Base-by-base conservation (phyloP, 495 filamentous ascomycete species). In the Cenococcum geophilum region DNA sequence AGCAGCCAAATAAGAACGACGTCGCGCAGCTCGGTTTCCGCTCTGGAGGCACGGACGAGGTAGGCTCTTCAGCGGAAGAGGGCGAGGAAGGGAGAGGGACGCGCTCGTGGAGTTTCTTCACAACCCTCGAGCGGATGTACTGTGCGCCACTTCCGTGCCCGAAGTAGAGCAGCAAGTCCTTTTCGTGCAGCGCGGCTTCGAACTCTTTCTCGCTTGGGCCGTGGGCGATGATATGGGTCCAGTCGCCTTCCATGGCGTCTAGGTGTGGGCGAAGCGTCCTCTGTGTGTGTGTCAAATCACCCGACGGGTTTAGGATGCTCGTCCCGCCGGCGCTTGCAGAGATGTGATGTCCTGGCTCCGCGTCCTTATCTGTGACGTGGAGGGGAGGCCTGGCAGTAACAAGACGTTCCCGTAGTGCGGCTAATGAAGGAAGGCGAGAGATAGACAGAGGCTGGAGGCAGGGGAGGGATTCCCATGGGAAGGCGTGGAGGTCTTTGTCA, bases 71-170 rank as follows among this genome's bases (percentile, higher is more conserved):
- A n/a, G n/a, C n/a, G n/a, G n/a, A n/a, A n/a, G n/a, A n/a, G n/a
- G n/a, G n/a, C n/a, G n/a, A n/a, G n/a, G n/a, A n/a, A n/a, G n/a
- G n/a, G n/a, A n/a, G n/a, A n/a, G n/a, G n/a, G n/a, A n/a, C n/a
- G n/a, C n/a, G n/a, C n/a, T n/a, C n/a, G 1, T 89, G 83, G 8
- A 98, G 79, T 51, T 83, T 82, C 57, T 87, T 87, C 63, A 97
- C 81, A 0, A 89, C 89, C 32, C 86, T 79, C 0, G 85, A 83
- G 25, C 90, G 85, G 58, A 96, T 91, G 73, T 92, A 98, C 71
- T 96, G 92, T 23, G 89, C 86, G n/a, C 92, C 93, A 65, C 87
- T 91, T 51, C 93, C 93, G 73, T 98, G 93, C 16, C 93, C 93
- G 67, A 97, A 97, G 75, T 98, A 98, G 23, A 98, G 76, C 54